These are phyloP conservation scores for Malassezia caprae DNA, from an alignment of 1,284 basidiomycete genomes.

Conservation along the genomic window DNA sequence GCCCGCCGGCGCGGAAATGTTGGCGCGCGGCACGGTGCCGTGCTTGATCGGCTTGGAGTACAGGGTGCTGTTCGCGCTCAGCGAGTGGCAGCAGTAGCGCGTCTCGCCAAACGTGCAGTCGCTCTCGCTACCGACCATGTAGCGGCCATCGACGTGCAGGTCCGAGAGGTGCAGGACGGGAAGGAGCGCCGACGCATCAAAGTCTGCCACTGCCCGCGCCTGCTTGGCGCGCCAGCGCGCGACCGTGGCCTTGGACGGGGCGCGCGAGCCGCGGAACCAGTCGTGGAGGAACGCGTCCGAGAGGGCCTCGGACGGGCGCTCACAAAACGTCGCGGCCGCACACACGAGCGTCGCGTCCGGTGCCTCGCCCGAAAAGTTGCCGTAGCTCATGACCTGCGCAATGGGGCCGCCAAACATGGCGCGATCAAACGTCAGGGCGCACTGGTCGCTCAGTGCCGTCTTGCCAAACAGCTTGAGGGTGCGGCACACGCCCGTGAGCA, in stretches of 20 bases:
- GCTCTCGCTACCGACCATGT: constrained; percentile 62
- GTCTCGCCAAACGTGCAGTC: constrained; percentile 57
- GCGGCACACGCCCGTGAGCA: constrained; percentile 58
- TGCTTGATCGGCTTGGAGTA: constrained; percentile 49
- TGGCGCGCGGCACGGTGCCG: constrained; percentile 14
- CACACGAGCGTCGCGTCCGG: constrained; percentile 42
- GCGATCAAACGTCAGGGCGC: constrained; percentile 53
- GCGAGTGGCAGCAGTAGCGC: constrained; percentile 58
- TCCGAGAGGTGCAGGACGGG: constrained; percentile 69
- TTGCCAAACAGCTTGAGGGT: constrained; percentile 47
- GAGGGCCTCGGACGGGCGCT: constrained; percentile 18
- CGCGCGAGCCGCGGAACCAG: constrained; percentile 29
- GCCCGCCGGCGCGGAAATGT: constrained; percentile 23
- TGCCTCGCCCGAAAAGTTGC: constrained; percentile 26
- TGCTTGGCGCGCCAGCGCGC: constrained; percentile 10
- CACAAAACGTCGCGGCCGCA: constrained; percentile 24
- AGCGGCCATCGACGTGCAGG: constrained; percentile 69
- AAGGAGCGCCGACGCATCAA: constrained; percentile 49
- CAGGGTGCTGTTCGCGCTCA: constrained; percentile 52
- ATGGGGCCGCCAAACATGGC: constrained; percentile 28
- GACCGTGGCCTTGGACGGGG: constrained; percentile 7
- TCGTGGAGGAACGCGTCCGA: constrained; percentile 25
- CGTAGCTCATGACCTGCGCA: constrained; percentile 37
- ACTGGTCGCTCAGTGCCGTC: constrained; percentile 50
- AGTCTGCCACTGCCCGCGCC: not conserved